These are phyloP conservation scores for Trichosanthes cucumerina DNA, from an alignment of 306 rosid genomes.

Conservation along the genomic window DNA sequence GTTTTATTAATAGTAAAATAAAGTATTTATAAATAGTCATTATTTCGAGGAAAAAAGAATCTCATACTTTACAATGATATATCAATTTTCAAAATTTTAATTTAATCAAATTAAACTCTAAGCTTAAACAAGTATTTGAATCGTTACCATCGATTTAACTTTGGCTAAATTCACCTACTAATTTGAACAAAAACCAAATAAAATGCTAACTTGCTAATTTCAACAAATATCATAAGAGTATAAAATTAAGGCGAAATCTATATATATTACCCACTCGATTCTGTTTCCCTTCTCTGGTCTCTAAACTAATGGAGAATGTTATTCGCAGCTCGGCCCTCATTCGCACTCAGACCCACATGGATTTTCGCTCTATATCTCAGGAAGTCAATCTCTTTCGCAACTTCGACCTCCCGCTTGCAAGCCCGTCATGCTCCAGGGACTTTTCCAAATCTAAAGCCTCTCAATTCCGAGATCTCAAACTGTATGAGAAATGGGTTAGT, in stretches of 20 bases:
- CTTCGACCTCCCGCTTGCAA: neutral
- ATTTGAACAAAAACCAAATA: no score
- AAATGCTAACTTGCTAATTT: neutral
- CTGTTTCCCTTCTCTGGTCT: neutral
- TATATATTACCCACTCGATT: neutral
- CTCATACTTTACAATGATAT: no score
- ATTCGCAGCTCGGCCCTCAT: slow-evolving; percentile 6
- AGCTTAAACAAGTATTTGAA: no score
- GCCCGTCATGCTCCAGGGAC: neutral
- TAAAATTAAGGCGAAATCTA: slow-evolving; percentile 5
- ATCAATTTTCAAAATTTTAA: no score
- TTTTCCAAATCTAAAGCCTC: slow-evolving; percentile 21
- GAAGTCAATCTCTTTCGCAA: slow-evolving; percentile 8
- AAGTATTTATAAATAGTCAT: no score
- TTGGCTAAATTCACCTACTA: no score
- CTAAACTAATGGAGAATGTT: slow-evolving; percentile 30
- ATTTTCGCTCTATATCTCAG: slow-evolving; percentile 1
- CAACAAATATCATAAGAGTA: neutral
- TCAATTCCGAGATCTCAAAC: slow-evolving; percentile 36
- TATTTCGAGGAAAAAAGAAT: no score
- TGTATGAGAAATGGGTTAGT: slow-evolving; percentile 26
- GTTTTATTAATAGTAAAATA: no score
- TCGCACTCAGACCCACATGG: slow-evolving; percentile 18
- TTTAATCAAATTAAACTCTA: no score
- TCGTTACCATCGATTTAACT: no score